phyloP scores from a whole-genome alignment of 2,329 filamentous ascomycete species.

The Aspergillus alliaceus region DNA sequence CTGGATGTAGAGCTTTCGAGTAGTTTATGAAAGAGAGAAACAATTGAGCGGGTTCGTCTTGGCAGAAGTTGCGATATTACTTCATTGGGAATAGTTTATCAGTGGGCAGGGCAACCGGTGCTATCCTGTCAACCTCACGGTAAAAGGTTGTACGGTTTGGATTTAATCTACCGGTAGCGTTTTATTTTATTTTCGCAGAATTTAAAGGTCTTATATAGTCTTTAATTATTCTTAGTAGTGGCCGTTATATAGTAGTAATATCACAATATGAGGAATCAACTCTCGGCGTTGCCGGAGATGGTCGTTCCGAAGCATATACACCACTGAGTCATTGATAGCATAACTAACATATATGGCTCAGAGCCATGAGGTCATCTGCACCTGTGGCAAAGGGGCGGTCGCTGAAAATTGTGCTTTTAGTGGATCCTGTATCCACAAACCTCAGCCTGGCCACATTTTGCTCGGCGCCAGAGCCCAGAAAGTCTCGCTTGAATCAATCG shows the following conservation, averaged over 20 bases:
- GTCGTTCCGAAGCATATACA: background rate
- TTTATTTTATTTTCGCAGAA: background rate
- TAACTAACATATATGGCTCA: background rate
- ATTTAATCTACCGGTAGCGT: background rate
- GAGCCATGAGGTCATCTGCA: background rate
- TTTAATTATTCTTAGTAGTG: background rate
- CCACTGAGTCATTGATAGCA: background rate
- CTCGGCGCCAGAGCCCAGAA: background rate
- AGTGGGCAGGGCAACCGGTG: conserved; percentile 36
- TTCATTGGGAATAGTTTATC: conserved; percentile 22
- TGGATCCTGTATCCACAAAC: background rate
- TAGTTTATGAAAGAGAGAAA: background rate
- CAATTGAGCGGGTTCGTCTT: conserved; percentile 22
- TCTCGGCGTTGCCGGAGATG: background rate
- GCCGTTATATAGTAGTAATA: background rate
- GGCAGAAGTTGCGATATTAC: conserved; percentile 35
- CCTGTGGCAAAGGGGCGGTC: background rate
- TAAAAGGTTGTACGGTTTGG: background rate
- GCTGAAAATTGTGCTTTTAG: background rate
- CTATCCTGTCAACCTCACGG: conserved; percentile 5
- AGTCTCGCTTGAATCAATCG: background rate
- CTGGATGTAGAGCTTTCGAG: background rate
- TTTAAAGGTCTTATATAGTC: background rate
- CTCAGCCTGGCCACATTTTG: background rate
- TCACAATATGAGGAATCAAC: background rate